These are phyloP conservation scores for Talaromyces sp. DNA, from an alignment of 2,329 filamentous ascomycete genomes.

Conservation along the genomic window DNA sequence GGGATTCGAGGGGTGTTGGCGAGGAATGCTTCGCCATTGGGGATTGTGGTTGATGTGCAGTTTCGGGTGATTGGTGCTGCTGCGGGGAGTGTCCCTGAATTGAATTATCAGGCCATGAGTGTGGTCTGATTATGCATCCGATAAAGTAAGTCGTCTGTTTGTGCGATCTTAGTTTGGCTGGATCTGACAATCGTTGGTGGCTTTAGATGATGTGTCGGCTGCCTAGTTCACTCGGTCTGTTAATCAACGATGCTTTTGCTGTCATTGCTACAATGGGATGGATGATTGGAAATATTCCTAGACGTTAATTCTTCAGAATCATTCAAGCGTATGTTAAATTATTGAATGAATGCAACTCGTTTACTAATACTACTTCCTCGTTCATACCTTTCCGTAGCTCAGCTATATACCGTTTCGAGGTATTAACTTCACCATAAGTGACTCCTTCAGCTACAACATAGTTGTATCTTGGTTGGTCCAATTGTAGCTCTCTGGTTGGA, in stretches of 20 bases:
- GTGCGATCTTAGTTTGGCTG: not conserved
- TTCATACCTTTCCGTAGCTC: not conserved
- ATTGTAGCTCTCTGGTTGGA: slow-evolving; percentile 29
- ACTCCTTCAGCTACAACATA: slow-evolving; percentile 40
- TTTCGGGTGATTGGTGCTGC: not conserved
- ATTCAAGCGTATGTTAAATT: not conserved
- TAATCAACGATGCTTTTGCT: too few species aligned
- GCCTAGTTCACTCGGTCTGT: not conserved
- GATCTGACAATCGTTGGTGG: not conserved
- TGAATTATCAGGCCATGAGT: not conserved
- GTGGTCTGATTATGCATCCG: not conserved
- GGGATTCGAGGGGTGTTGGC: slow-evolving; percentile 5
- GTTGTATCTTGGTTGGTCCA: slow-evolving; percentile 36
- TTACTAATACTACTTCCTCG: not conserved
- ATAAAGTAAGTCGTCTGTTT: not conserved
- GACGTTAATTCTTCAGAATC: not conserved
- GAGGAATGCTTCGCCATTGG: not conserved
- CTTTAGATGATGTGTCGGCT: not conserved
- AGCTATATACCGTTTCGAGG: not conserved
- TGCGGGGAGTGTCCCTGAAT: too few species aligned
- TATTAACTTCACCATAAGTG: slow-evolving; percentile 21
- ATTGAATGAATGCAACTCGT: not conserved
- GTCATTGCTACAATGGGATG: not conserved
- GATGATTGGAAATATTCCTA: not conserved
- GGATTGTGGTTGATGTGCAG: slow-evolving; percentile 7